Percentiles rank a stretch among this genome's conserved stretches.
Conservation (phyloP, 768 basidiomycete species). For the Leccinum subtestaceum region DNA sequence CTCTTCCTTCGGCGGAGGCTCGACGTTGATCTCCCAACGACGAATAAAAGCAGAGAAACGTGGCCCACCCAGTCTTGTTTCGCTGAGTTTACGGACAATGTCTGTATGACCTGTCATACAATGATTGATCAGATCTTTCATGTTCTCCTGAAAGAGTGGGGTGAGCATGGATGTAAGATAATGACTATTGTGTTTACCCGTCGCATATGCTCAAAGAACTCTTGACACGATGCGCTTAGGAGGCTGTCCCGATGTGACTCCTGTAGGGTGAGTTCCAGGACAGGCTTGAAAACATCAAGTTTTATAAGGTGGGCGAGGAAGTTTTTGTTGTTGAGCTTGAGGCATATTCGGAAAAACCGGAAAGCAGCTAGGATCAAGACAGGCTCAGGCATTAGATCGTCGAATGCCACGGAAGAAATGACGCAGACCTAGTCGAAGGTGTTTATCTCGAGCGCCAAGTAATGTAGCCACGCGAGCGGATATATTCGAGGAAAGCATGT, state of each 20-base stretch:
- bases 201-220: constrained; percentile 90
- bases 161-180: constrained; percentile 5
- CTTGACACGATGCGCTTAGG: constrained; percentile 91
- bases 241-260: constrained; percentile 90
- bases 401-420: background rate
- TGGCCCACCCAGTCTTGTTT: constrained; percentile 57
- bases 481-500: constrained; percentile 78
- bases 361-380: constrained; percentile 64
- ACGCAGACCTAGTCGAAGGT: constrained; percentile 81
- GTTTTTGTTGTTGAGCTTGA: constrained; percentile 80
- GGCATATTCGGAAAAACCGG: constrained; percentile 84
- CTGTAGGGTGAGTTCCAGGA: constrained; percentile 77
- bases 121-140: constrained; percentile 79
- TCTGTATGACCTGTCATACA: constrained; percentile 77
- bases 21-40: constrained; percentile 90
- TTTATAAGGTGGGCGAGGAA: constrained; percentile 75
- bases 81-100: constrained; percentile 60
- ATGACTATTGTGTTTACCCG: constrained; percentile 49
- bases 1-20: constrained; percentile 60
- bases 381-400: constrained; percentile 13
- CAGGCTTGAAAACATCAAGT: constrained; percentile 77
- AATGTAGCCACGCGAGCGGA: constrained; percentile 71
- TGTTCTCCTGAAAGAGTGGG: constrained; percentile 63
- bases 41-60: constrained; percentile 72
- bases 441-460: constrained; percentile 83